Base-by-base conservation (phyloP, 306 rosid genomes). In the Malus fusca region DNA sequence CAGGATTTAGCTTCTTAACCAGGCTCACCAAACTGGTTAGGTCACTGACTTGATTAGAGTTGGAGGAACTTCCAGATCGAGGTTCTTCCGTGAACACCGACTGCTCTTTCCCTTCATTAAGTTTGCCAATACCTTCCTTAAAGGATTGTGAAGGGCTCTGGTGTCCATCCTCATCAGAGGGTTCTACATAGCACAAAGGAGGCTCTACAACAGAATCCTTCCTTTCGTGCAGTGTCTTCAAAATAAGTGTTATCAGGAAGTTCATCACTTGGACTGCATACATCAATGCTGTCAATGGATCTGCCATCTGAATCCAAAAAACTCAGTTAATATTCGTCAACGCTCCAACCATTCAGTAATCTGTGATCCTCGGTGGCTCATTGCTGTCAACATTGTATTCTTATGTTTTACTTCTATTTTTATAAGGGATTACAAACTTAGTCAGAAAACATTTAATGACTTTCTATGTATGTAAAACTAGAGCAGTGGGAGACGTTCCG, bases 201-300 rank as follows among this genome's bases (percentile, higher is more conserved):
- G 84, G 51, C 66, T 88, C 92, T 64, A 85, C 76, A 22, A 79
- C 75, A 14, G 82, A 79, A 75, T 88, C 92, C 80, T 86, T 81
- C 83, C 97, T 90, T 43, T 84, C 93, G 15, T 76, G 79, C 67
- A 88, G 71, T 18, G 89, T 88, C 85, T 83, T 91, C 62, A 86
- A 11, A 69, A 91, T 83, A 22, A 90, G 95, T 33, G 82, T 90
- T 85, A 87, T 91, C 80, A 94, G 89, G 76, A 91, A 88, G 81
- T 94, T 88, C 96, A 94, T 94, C 76, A 94, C 96, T 88, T 90
- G 92, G 61, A 91, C 98, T 28, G 95, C 96, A 80, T 87, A 86
- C 94, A 90, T 88, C 89, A 94, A 79, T 79, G 98, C 98, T 28
- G 90, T 88, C 74, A 91, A 78, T 40, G 98, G 95, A 74, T 91